phyloP scores from a whole-genome alignment of 495 filamentous ascomycete species.

The Trichocladium antarcticum region DNA sequence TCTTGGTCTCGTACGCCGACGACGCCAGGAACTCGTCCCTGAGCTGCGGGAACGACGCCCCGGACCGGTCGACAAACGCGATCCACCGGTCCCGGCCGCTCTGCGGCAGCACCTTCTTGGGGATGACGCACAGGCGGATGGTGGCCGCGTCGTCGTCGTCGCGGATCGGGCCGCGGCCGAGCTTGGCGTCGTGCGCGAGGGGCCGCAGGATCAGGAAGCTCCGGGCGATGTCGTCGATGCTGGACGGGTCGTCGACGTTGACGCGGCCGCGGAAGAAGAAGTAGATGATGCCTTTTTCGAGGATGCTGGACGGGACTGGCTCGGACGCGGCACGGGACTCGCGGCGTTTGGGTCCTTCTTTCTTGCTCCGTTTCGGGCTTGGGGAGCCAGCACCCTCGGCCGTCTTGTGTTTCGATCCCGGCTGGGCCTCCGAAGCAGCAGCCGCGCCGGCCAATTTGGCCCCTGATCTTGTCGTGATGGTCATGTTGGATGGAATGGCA shows the following conservation, averaged over 20 bases:
- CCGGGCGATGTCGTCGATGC: conserved; percentile 60
- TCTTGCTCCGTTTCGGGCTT: conserved; percentile 14
- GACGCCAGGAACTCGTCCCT: conserved; percentile 59
- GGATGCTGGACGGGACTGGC: conserved; percentile 54
- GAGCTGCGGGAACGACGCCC: conserved; percentile 54
- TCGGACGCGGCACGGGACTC: conserved; percentile 8
- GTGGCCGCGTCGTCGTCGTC: conserved; percentile 53
- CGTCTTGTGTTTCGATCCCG: conserved; percentile 20
- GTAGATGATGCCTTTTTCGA: conserved; percentile 91
- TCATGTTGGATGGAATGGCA: conserved; percentile 7
- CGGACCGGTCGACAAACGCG: conserved; percentile 72
- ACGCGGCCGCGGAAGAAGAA: conserved; percentile 83
- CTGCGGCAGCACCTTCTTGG: conserved; percentile 78
- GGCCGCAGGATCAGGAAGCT: conserved; percentile 78
- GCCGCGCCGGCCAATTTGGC: not conserved
- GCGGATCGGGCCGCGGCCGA: conserved; percentile 51
- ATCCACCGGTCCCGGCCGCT: conserved; percentile 64
- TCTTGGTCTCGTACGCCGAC: conserved; percentile 66
- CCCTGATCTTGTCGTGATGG: conserved; percentile 12
- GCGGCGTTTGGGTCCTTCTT: not conserved
- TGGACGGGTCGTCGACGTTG: conserved; percentile 57
- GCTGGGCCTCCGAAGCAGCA: conserved; percentile 9
- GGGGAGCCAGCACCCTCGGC: conserved; percentile 1
- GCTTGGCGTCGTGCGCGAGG: conserved; percentile 53
- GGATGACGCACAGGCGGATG: conserved; percentile 63